Percentiles rank a stretch among this genome's conserved stretches.
Conservation (phyloP, 2,329 filamentous ascomycete genomes). For the Proliferodiscus dingleyae region DNA sequence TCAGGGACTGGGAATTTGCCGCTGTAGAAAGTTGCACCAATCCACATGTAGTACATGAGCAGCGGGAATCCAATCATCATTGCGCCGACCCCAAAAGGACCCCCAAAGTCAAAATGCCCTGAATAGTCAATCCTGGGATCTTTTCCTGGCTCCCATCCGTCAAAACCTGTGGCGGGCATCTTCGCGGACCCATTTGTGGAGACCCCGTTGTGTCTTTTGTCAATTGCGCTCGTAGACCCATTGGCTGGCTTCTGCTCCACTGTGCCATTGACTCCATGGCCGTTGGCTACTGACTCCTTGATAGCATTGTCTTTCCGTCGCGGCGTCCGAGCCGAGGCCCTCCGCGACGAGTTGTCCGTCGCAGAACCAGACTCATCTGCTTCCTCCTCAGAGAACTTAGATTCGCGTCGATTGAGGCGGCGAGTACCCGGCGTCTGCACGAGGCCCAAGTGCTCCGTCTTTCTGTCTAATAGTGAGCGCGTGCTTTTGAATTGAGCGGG, state of each 20-base stretch:
- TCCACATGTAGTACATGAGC: conserved; percentile 99
- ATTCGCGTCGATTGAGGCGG: conserved; percentile 37
- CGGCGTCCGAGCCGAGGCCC: conserved; percentile 14
- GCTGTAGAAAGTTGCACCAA: conserved; percentile 88
- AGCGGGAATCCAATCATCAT: conserved; percentile 94
- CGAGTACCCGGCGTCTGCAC: conserved; percentile 46
- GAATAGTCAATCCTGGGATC: conserved; percentile 61
- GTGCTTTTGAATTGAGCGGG: conserved; percentile 3
- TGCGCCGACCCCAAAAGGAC: conserved; percentile 67
- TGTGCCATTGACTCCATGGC: conserved; percentile 4
- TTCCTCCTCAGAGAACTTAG: conserved; percentile 28
- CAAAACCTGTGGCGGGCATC: conserved; percentile 31
- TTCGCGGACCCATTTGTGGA: conserved; percentile 6
- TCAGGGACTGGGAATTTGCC: conserved; percentile 70
- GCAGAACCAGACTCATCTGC: conserved; percentile 32
- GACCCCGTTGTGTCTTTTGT: conserved; percentile 13
- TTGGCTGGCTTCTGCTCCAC: neutral
- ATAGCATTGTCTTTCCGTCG: conserved; percentile 22
- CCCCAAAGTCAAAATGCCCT: conserved; percentile 77
- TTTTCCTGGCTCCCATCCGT: conserved; percentile 55
- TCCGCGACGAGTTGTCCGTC: conserved; percentile 24
- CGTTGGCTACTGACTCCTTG: conserved; percentile 21
- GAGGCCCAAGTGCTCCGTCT: conserved; percentile 45
- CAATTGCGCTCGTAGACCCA: neutral
- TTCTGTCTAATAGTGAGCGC: conserved; percentile 35